Evolutionary conservation across 352 stramenopile genomes (phyloP), one percentile per base, ranked within the genome.

Genomic region (Globisporangium apiculatum): DNA sequence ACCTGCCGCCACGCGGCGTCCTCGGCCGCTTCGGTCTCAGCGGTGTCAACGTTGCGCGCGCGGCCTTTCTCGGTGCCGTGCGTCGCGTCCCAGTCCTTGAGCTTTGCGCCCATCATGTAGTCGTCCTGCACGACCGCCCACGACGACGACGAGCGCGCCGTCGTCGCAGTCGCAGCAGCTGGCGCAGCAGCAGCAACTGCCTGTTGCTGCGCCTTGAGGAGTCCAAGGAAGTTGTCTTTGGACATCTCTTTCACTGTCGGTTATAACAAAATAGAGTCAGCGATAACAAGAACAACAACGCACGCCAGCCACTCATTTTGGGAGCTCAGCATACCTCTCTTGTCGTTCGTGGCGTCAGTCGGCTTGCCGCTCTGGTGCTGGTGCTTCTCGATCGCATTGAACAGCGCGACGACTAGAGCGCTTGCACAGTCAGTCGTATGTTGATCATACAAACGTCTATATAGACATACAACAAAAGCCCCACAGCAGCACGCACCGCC

Each of bases 321-420:
- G 24, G 24, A 31, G 24, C 24, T 2, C 24, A 35, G 48, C 45
- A 6, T 48, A 68, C 73, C 76, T 69, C 86, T 89, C 64, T 90
- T 89, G 58, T 88, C 74, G 40, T 76, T 72, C 68, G 79, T 86
- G 18, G 86, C 70, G 18, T 79, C 68, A 54, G 72, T 65, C 50
- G 76, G 80, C 64, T 67, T 75, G 57, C 75, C 78, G n/a, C 41
- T 67, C 51, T 81, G 72, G 59, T 94, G 79, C 67, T 94, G 84
- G 61, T 94, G 84, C 71, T 91, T 92, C 51, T 85, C 69, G 53
- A 94, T 94, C 11, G 84, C 84, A 55, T 94, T 94, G 59, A 94
- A 94, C 31, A 94, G 62, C 36, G 84, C 81, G 14, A 94, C 84
- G 48, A 94, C 84, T 87, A 56, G 35, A 58, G 14, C 42, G 46